Percentiles rank a stretch among this genome's conserved stretches.
These are phyloP conservation scores for Puccinia novopanici DNA, from an alignment of 1,284 basidiomycete species.

Conservation along the genomic window DNA sequence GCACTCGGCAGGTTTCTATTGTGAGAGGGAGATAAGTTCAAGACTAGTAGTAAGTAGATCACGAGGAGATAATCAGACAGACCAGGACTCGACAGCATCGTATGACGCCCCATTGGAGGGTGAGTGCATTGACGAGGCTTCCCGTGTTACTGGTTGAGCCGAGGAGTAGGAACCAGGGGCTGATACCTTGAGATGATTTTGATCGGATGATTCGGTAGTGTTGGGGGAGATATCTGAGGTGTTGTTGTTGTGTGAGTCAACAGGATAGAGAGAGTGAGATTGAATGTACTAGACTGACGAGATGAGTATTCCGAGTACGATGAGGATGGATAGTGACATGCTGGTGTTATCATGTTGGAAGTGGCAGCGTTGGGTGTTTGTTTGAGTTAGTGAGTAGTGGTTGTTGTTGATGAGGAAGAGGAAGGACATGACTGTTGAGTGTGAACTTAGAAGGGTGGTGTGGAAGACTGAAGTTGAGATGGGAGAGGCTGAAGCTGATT, in stretches of 20 bases:
- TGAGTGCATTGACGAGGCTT: conserved; percentile 64
- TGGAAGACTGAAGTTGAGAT: no score
- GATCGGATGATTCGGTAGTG: conserved; percentile 73
- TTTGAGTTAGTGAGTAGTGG: no score
- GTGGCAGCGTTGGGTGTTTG: conserved; percentile 51
- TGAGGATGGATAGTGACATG: conserved; percentile 70
- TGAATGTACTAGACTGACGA: no score
- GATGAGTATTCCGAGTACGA: conserved; percentile 77
- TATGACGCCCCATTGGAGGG: conserved; percentile 83
- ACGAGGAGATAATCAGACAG: no score
- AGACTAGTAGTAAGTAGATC: not conserved
- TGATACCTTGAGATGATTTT: conserved; percentile 81
- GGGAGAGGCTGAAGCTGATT: no score
- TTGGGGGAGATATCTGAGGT: conserved; percentile 60
- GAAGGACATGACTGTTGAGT: no score
- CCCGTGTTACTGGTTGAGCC: conserved; percentile 70
- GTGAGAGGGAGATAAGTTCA: conserved; percentile 9
- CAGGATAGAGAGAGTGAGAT: not conserved
- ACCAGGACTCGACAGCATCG: conserved; percentile 84
- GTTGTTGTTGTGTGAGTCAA: not conserved
- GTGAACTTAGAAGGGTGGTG: no score
- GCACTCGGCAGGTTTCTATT: conserved; percentile 72
- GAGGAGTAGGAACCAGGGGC: conserved; percentile 88
- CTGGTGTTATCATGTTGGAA: conserved; percentile 71
- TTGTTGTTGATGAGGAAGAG: no score